phyloP scores from a whole-genome alignment of 345 rosid species.

The Eucalyptus globulus region DNA sequence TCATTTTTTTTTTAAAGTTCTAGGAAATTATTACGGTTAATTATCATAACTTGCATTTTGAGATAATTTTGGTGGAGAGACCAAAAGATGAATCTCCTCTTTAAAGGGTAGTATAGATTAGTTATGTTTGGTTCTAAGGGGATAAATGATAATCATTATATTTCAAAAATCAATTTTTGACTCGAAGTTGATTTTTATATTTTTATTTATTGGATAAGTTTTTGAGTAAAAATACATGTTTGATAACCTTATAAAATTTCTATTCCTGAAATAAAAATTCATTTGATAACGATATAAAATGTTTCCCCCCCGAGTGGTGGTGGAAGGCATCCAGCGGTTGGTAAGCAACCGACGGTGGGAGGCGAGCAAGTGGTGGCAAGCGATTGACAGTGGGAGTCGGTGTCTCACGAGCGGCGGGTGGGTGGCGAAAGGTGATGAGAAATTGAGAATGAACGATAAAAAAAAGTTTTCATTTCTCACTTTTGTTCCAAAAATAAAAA shows the following conservation, averaged over 20 bases:
- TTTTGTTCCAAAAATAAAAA: fast-evolving
- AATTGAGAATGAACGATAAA: too few species aligned
- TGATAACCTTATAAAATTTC: too few species aligned
- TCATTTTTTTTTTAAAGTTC: neutral
- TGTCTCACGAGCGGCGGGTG: fast-evolving
- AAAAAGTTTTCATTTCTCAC: too few species aligned
- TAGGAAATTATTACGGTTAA: neutral
- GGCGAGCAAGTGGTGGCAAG: too few species aligned
- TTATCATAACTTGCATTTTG: neutral
- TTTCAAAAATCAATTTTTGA: fast-evolving
- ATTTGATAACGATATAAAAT: too few species aligned
- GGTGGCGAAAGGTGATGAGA: fast-evolving
- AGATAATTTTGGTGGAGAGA: neutral
- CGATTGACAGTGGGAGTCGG: fast-evolving
- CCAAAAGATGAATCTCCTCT: neutral
- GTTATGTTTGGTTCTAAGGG: neutral
- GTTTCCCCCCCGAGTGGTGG: fast-evolving
- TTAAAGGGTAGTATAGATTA: neutral
- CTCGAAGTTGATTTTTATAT: too few species aligned
- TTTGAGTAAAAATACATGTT: fast-evolving
- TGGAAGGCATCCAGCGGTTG: fast-evolving
- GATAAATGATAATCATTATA: too few species aligned
- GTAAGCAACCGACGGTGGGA: fast-evolving
- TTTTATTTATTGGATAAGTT: fast-evolving
- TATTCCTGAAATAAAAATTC: fast-evolving